Evolutionary conservation across 441 rosid species (phyloP), one percentile per base, ranked within the genome.

Genomic region (Arabidopsis lyrata): DNA sequence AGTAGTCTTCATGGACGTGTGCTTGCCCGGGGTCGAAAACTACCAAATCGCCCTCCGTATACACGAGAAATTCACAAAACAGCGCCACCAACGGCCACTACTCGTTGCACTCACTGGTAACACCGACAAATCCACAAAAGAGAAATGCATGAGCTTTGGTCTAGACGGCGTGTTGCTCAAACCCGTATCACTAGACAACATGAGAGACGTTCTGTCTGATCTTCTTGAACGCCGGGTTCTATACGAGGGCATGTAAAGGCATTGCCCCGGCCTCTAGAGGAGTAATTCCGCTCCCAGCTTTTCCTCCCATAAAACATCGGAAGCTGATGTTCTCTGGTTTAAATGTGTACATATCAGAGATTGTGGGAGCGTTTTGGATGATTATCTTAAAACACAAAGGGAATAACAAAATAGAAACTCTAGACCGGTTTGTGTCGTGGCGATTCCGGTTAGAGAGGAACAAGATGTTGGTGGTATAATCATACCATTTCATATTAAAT

Each of bases 141-240:
- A 91, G 69, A 91, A 86, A 42, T 87, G 93, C 86, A 83, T 79
- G 92, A 88, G 88, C 79, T 86, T 85, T 18, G 96, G 99, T 36
- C 82, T 95, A 83, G 97, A 87, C 36, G 92, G 95, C n/a, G 80
- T 88, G 29, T 72, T 91, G 55, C 75, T 83, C 70, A 95, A 91
- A 63, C 98, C 98, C 0, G 87, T 91, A 20, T 91, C 98, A 1
- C 85, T 93, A 11, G 97, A 92, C 65, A 86, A 88, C 82, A 91
- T 95, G 99, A 90, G 95, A 71, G 77, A 75, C 9, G 90, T 87
- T 29, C 73, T 95, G 48, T 81, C 88, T 36, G 88, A 88, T 68
- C 88, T 95, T 70, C 73, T 95, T 48, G 96, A 91, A 68, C 88
- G 80, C 35, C 78, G 92, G 41, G 82, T 85, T 59, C 79, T 90